phyloP scores from a whole-genome alignment of 2,329 filamentous ascomycete genomes.

The Trichoderma semiorbis region DNA sequence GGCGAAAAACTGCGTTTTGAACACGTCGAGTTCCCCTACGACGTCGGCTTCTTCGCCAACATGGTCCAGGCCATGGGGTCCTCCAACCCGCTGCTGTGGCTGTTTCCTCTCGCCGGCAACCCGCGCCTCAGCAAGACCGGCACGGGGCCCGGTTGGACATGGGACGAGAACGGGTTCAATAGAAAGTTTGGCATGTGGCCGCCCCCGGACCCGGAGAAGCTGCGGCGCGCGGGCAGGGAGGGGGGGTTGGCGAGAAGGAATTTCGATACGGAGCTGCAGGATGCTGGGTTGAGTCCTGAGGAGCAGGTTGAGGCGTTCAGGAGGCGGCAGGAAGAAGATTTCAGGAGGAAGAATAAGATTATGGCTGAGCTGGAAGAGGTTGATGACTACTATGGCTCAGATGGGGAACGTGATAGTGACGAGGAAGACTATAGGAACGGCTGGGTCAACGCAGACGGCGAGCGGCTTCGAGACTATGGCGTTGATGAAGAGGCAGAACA shows the following conservation, averaged over 20 bases:
- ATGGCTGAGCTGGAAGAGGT: constrained; percentile 49
- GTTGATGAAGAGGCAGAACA: constrained; percentile 71
- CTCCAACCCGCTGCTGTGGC: constrained; percentile 62
- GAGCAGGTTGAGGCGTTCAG: constrained; percentile 49
- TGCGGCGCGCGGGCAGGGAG: constrained; percentile 40
- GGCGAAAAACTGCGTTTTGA: constrained; percentile 48
- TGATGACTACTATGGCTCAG: constrained; percentile 53
- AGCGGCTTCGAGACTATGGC: constrained; percentile 70
- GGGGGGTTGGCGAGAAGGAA: constrained; percentile 41
- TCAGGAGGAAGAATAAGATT: constrained; percentile 39
- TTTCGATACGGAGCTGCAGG: constrained; percentile 32
- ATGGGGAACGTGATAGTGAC: constrained; percentile 56
- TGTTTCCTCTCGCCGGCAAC: constrained; percentile 61
- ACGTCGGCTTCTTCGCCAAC: constrained; percentile 72
- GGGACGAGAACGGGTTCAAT: constrained; percentile 76
- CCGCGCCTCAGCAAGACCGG: constrained; percentile 41
- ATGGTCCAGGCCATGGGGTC: constrained; percentile 74
- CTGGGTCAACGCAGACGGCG: constrained; percentile 75
- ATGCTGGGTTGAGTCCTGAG: constrained; percentile 38
- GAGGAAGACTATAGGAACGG: constrained; percentile 38
- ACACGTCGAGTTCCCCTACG: constrained; percentile 76
- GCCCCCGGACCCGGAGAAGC: constrained; percentile 59
- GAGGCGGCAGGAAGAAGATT: constrained; percentile 47
- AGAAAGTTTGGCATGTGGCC: constrained; percentile 59
- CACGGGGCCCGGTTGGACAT: constrained; percentile 53